Base-by-base conservation (phyloP, 176 grass and related monocot genomes). In the Ensete glaucum region DNA sequence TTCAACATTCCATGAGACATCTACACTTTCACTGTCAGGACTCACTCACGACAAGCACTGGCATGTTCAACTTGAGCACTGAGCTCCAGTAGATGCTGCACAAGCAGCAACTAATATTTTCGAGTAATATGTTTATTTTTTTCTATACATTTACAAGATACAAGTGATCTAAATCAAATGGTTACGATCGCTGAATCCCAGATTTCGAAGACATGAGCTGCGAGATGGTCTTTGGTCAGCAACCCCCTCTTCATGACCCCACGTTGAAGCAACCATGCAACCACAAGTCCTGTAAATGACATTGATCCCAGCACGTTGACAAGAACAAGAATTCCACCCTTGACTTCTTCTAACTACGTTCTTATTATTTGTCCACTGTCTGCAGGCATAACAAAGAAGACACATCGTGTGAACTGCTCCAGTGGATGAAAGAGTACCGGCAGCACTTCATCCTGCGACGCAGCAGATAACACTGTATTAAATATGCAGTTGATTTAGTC, bases 191-290 rank as follows among this genome's bases (percentile, higher is more conserved):
- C 1, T n/a, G 19, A n/a, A 54, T 29, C 83, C 81, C 81, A 99
- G 96, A 99, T 89, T 99, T 95, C 83, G 91, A 99, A 81, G 96
- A 99, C 72, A 95, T 92, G 91, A 99, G 96, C 77, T 99, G 96
- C 73, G 91, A 99, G 86, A 99, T 99, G 80, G 89, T 89, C 65
- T 99, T 99, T 86, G 96, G 96, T 78, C 81, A 89, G 64, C 79
- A 85, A 84, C 88, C 96, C 72, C 96, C 96, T 62, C 62, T 69
- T 73, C 85, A 99, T 70, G 96, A 99, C 81, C 96, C 96, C 14
- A 80, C 87, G 58, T 75, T 99, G 76, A 99, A 91, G 81, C 91
- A 99, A 79, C 96, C 91, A 64, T 99, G 96, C 83, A 89, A 89
- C 21, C 53, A 26, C 9, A 86, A 77, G 56, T 81, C 78, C 85